Conservation (phyloP, 306 rosid genomes). For the Lupinus albus region DNA sequence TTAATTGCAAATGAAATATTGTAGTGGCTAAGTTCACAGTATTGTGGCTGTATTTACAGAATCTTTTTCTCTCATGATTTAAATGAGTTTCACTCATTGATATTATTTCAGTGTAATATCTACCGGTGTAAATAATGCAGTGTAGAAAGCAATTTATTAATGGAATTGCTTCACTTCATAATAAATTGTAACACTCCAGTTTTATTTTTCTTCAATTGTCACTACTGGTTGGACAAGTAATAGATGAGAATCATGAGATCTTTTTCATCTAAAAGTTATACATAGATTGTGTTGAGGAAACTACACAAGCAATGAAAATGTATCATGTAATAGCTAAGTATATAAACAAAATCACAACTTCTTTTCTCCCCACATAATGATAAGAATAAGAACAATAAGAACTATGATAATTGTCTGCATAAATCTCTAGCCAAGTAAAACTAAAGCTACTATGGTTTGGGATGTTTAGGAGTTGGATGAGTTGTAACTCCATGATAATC, state of each 20-base stretch:
- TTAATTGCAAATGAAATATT: slow-evolving; percentile 33
- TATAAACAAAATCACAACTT: slow-evolving; percentile 23
- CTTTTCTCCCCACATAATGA: slow-evolving; percentile 20
- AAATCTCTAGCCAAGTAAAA: slow-evolving; percentile 34
- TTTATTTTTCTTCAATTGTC: slow-evolving; percentile 12
- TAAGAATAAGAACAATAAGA: slow-evolving; percentile 38
- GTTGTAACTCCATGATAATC: slow-evolving; percentile 93
- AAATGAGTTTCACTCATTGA: too few species aligned
- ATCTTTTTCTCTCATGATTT: not conserved
- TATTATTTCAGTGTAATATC: too few species aligned
- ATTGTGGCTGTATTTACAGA: slow-evolving; percentile 10
- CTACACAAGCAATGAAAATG: slow-evolving; percentile 33
- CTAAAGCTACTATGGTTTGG: slow-evolving; percentile 56
- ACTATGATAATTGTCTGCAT: slow-evolving; percentile 46
- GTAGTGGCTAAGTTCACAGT: slow-evolving; percentile 31
- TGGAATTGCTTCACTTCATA: slow-evolving; percentile 79
- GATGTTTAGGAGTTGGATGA: slow-evolving; percentile 92
- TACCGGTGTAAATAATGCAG: too few species aligned
- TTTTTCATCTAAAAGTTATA: slow-evolving; percentile 20
- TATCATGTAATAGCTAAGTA: slow-evolving; percentile 18
- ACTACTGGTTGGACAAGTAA: slow-evolving; percentile 1
- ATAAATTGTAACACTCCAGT: slow-evolving; percentile 42
- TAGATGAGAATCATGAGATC: slow-evolving; percentile 38
- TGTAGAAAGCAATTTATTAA: slow-evolving; percentile 73
- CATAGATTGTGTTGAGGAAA: slow-evolving; percentile 10